Evolutionary conservation across 768 basidiomycete genomes (phyloP).

Genomic region (Cyclocybe cylindracea): DNA sequence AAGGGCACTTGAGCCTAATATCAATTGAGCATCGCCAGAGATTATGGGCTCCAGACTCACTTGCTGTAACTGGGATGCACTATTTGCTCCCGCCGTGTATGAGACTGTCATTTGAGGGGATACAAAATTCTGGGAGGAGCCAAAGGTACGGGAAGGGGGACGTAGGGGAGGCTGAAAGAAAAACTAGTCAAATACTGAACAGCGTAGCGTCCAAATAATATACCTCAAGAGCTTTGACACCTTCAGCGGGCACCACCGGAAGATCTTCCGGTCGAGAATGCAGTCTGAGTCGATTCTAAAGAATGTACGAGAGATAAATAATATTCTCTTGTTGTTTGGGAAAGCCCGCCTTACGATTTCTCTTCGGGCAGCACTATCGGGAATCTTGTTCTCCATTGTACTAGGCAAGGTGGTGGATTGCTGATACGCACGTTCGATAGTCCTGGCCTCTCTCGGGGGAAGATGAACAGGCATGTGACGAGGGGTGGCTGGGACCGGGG

Average conservation of each 20-base stretch:
- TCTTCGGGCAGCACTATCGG: slow-evolving; percentile 9
- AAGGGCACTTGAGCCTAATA: background rate
- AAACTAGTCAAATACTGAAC: background rate
- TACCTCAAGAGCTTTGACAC: background rate
- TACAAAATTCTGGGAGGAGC: background rate
- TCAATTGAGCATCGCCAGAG: too few species aligned
- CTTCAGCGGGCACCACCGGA: background rate
- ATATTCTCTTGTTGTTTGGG: background rate
- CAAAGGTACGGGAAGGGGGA: slow-evolving; percentile 9
- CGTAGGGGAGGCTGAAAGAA: slow-evolving; percentile 3
- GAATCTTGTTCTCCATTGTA: background rate
- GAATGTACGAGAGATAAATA: background rate
- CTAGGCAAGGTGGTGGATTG: slow-evolving; percentile 7
- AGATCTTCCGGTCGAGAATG: slow-evolving; percentile 9
- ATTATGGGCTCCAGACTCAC: too few species aligned
- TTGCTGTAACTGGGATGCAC: too few species aligned
- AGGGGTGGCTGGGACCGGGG: slow-evolving; percentile 10
- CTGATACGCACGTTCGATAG: slow-evolving; percentile 10
- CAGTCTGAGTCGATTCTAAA: slow-evolving; percentile 19
- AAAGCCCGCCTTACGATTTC: slow-evolving; percentile 19
- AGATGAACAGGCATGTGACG: slow-evolving; percentile 17
- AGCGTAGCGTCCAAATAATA: background rate
- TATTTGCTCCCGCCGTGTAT: background rate
- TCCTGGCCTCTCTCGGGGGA: slow-evolving; percentile 17
- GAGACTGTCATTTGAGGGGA: slow-evolving; percentile 1